Evolutionary conservation across 2,329 filamentous ascomycete genomes (phyloP), one percentile per base, ranked within the genome.

Genomic region (Aureobasidium sp.): DNA sequence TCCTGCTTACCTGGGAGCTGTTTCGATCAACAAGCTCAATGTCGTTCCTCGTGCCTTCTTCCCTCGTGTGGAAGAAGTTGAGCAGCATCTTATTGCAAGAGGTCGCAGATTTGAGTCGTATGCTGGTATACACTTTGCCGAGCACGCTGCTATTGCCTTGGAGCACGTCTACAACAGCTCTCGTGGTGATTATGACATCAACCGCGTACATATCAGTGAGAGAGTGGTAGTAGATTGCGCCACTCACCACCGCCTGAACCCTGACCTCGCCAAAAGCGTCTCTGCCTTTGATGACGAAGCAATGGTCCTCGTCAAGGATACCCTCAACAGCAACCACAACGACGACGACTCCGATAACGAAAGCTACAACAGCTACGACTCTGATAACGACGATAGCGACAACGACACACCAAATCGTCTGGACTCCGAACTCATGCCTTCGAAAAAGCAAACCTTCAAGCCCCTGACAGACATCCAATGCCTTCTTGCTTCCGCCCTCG

Each of bases 401-500:
- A 39, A 37, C 27, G 50, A 21, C 1, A 5, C 27, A 15, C 10
- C 37, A 37, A 29, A 15, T 2, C 45, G 27, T 4, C 15, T 48
- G 1, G 44, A 48, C 21, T 69, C 30, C 11, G 64, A 65, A 15
- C 58, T 63, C 21, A 65, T 66, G 9, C 66, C 67, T 5, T 16
- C 41, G 0, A 27, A 13, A 2, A 39, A 58, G 13, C 21, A 37
- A 5, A 65, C 70, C 34, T 66, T 41, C 61, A 39, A 37, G 21
- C 54, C 54, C 8, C 8, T 58, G 32, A 58, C 54, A 16, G 68
- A 70, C 37, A 66, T 65, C 10, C 68, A 70, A 60, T 68, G 66
- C 57, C 63, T 71, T 5, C 66, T 73, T 3, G 70, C 70, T n/a
- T 70, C 67, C 32, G 70, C 72, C 70, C 7, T 58, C 0, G 54